These are phyloP conservation scores for Penicillium polonicum DNA, from an alignment of 2,329 filamentous ascomycete genomes.

Conservation along the genomic window DNA sequence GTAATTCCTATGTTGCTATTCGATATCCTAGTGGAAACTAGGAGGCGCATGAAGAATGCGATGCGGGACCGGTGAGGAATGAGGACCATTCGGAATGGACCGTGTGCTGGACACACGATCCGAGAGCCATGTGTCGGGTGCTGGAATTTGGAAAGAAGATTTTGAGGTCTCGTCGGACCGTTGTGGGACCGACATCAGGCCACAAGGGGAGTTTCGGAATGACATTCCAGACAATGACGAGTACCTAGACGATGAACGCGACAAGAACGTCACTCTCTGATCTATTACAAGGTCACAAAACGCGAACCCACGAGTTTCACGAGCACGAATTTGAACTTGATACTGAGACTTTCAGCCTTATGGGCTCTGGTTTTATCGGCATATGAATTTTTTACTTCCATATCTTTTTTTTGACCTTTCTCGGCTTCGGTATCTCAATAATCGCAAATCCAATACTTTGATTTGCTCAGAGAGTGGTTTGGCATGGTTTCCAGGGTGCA, in stretches of 20 bases:
- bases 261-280: constrained; percentile 17
- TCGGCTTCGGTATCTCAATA: constrained; percentile 14
- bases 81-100: constrained; percentile 13
- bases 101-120: constrained; percentile 29
- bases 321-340: constrained; percentile 33
- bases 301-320: constrained; percentile 34
- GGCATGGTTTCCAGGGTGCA: not conserved
- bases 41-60: not conserved
- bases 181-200: not conserved
- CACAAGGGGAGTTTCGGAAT: constrained; percentile 4
- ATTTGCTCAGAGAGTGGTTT: not conserved
- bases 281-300: constrained; percentile 30
- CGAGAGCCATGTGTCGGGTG: constrained; percentile 19
- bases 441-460: constrained; percentile 12
- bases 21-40: not conserved
- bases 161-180: constrained; percentile 15
- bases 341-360: constrained; percentile 17
- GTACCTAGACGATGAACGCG: constrained; percentile 2
- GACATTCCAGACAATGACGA: constrained; percentile 2
- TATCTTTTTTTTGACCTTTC: constrained; percentile 13
- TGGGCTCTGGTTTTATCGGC: constrained; percentile 11
- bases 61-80: not conserved
- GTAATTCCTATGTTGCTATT: constrained; percentile 15
- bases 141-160: constrained; percentile 11
- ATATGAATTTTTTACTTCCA: constrained; percentile 19